These are phyloP conservation scores for Lactarius indigo DNA, from an alignment of 768 basidiomycete genomes.

Conservation along the genomic window DNA sequence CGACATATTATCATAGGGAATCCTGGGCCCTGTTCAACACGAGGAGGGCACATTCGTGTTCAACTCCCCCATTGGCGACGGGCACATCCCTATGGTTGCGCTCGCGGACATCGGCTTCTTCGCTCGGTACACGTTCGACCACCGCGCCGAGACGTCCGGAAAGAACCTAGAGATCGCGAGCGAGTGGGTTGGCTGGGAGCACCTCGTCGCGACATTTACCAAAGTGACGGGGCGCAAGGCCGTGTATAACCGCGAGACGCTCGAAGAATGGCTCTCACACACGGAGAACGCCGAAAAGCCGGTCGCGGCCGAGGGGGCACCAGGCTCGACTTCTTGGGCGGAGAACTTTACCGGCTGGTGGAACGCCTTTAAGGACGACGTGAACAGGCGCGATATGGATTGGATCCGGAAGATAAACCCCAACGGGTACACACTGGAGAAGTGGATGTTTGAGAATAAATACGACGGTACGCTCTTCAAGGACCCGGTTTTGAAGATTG, in stretches of 20 bases:
- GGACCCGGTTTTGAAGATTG: constrained; percentile 11
- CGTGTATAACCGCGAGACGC: constrained; percentile 20
- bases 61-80: constrained; percentile 29
- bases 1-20: constrained; percentile 3
- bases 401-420: constrained; percentile 36
- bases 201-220: constrained; percentile 31
- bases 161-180: constrained; percentile 30
- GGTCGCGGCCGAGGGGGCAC: constrained; percentile 25
- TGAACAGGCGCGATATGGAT: constrained; percentile 42
- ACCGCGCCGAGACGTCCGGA: constrained; percentile 28
- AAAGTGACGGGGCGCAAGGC: constrained; percentile 32
- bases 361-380: constrained; percentile 42
- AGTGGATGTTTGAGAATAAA: constrained; percentile 15
- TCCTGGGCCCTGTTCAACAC: constrained; percentile 28
- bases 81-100: constrained; percentile 31
- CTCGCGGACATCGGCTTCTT: constrained; percentile 34
- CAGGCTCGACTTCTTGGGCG: constrained; percentile 27
- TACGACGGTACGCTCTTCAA: constrained; percentile 11
- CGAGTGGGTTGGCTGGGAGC: constrained; percentile 28
- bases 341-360: constrained; percentile 46
- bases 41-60: constrained; percentile 33
- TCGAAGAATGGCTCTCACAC: constrained; percentile 28
- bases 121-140: constrained; percentile 33
- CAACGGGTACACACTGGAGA: constrained; percentile 13
- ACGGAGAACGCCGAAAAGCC: constrained; percentile 26